These are phyloP conservation scores for Ophiostoma perfectum DNA, from an alignment of 2,329 filamentous ascomycete genomes.

Conservation along the genomic window DNA sequence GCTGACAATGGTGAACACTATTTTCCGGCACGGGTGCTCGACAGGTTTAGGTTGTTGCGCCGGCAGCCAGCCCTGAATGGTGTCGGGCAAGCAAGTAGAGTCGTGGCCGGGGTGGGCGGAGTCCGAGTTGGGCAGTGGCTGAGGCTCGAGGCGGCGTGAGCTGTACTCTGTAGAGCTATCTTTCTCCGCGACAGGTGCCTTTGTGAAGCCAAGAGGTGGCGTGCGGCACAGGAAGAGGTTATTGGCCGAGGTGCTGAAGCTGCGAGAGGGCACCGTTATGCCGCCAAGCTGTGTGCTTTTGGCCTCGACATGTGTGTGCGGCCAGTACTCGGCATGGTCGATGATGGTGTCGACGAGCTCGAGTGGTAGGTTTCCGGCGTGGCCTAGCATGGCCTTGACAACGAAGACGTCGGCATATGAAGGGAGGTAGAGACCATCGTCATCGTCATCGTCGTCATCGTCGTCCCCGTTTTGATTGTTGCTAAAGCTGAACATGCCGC, in stretches of 20 bases:
- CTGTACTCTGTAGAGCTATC: not conserved
- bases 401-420: conserved; percentile 45
- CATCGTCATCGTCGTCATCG: not conserved
- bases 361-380: conserved; percentile 42
- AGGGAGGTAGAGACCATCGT: conserved; percentile 31
- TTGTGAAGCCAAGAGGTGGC: conserved; percentile 37
- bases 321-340: conserved; percentile 60
- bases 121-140: not conserved
- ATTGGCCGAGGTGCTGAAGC: not conserved
- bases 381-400: conserved; percentile 45
- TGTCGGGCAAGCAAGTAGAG: conserved; percentile 7
- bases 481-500: too few species aligned
- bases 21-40: conserved; percentile 50
- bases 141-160: not conserved
- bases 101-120: not conserved
- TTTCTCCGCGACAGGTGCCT: not conserved
- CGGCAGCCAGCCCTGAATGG: conserved; percentile 14
- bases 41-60: conserved; percentile 28
- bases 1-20: conserved; percentile 55
- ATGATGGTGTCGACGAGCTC: conserved; percentile 54
- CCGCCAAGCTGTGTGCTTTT: conserved; percentile 31
- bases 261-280: conserved; percentile 35
- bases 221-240: conserved; percentile 30
- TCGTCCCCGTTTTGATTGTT: too few species aligned
- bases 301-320: conserved; percentile 37